Base-by-base conservation (phyloP, 2,329 filamentous ascomycete genomes). In the Phialophora chinensis region DNA sequence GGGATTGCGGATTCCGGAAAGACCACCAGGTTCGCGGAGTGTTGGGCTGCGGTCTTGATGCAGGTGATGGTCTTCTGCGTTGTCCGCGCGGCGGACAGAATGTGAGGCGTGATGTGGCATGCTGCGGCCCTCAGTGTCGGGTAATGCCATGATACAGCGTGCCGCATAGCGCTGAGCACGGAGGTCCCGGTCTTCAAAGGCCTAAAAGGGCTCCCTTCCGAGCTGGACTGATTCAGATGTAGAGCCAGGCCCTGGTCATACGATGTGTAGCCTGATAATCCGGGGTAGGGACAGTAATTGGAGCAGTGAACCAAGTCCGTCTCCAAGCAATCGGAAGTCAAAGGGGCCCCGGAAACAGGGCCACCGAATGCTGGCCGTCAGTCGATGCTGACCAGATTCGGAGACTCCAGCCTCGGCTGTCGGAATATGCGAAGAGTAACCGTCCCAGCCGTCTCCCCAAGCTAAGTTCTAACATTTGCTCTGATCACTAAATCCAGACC, bases 1-100 rank as follows among this genome's bases (percentile, higher is more conserved):
- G 84, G 79, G 50, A 86, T 84, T 70, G 78, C 84, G 0, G 82
- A 80, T 71, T 86, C 84, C 0, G 85, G 84, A 68, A 86, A 86
- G 31, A 85, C 80, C 12, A 86, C 79, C 3, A 87, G 74, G 25
- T 85, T 79, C 7, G 84, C 83, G 0, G 72, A 71, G 59, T 82
- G 77, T 1, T 59, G 65, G 0, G 82, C 78, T 0, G 84, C 83
- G 67, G 79, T 71, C 17, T 79, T 73, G 62, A 87, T 84, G 8
- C 84, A 72, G 0, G 68, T 67, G 47, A 85, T 77, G 12, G 79
- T 79, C 68, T 85, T 86, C 6, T 80, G 66, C 1, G 81, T 82
- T 0, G 84, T 86, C 8, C 75, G 71, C 4, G 71, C 73, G 1
- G 83, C 80, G 0, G 79, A 81, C 12, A 86, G 79, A 67, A 85